Percentiles rank a stretch among this genome's conserved stretches.
Conservation (phyloP, 257 asterid species). For the Rhazya stricta region DNA sequence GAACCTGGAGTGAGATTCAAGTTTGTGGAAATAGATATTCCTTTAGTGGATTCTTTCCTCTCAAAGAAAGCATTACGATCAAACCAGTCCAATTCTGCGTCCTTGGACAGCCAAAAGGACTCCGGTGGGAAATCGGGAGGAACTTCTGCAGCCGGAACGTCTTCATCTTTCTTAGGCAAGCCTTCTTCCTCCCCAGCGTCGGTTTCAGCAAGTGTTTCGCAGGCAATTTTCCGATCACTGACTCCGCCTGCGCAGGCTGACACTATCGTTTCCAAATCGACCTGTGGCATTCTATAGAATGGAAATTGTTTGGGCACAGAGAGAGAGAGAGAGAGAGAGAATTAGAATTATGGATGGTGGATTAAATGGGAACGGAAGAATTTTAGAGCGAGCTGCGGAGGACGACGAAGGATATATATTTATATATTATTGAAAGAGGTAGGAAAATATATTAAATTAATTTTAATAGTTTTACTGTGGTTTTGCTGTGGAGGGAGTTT, state of each 20-base stretch:
- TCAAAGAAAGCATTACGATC: constrained; percentile 70
- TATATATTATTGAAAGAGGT: no score
- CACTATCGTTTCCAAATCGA: constrained; percentile 47
- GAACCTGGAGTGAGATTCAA: constrained; percentile 31
- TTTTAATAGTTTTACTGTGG: constrained; percentile 4
- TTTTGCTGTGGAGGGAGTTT: background rate
- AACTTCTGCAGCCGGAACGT: constrained; percentile 13
- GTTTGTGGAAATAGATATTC: constrained; percentile 33
- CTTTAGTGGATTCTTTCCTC: constrained; percentile 70
- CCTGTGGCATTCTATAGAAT: constrained; percentile 47
- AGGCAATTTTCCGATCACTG: constrained; percentile 47
- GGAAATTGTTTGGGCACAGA: background rate
- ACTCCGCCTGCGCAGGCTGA: constrained; percentile 48
- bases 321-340: background rate
- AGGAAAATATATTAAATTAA: no score
- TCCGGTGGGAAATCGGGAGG: constrained; percentile 69
- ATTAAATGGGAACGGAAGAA: constrained; percentile 15
- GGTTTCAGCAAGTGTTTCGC: constrained; percentile 36
- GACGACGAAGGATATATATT: no score
- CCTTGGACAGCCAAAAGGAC: constrained; percentile 85
- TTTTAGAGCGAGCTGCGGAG: background rate
- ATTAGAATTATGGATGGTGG: background rate
- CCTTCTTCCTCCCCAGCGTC: constrained; percentile 20
- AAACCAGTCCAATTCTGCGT: constrained; percentile 85
- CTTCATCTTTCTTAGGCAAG: constrained; percentile 18